phyloP scores from a whole-genome alignment of 1,284 basidiomycete species.

The Schizopora paradoxa region DNA sequence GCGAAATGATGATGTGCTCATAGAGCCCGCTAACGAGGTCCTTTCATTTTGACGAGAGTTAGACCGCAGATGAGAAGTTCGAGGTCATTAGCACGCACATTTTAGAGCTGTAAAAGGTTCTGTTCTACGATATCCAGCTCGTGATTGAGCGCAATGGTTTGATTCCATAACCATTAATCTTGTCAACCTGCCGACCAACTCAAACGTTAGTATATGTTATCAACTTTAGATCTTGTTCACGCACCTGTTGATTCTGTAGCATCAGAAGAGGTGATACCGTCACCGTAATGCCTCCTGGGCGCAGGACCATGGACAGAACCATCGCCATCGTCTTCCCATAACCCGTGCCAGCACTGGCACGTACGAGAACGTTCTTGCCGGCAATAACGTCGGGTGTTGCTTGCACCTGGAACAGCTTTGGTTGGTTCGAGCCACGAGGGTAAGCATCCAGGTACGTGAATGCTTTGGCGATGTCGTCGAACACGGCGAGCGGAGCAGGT shows the following conservation, averaged over 20 bases:
- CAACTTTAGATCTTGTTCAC: no score
- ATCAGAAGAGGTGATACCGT: neutral
- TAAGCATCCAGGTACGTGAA: no score
- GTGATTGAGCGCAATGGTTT: neutral
- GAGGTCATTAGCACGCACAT: neutral
- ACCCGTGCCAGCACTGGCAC: neutral
- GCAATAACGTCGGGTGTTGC: neutral
- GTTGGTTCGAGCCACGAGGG: neutral
- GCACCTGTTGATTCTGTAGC: neutral
- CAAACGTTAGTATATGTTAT: no score
- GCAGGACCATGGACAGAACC: neutral
- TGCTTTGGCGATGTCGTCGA: no score
- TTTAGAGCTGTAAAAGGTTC: no score
- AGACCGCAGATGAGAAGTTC: neutral
- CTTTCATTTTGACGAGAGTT: neutral
- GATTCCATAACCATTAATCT: neutral
- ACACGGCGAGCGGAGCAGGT: no score
- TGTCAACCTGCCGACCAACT: neutral
- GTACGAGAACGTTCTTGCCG: neutral
- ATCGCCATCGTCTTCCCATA: neutral
- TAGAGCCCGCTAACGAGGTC: neutral
- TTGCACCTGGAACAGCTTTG: neutral
- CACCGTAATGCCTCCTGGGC: neutral
- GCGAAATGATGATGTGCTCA: neutral
- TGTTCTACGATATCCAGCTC: no score